Evolutionary conservation across 306 rosid species (phyloP), one percentile per base, ranked within the genome.

Genomic region (Fragaria iinumae): DNA sequence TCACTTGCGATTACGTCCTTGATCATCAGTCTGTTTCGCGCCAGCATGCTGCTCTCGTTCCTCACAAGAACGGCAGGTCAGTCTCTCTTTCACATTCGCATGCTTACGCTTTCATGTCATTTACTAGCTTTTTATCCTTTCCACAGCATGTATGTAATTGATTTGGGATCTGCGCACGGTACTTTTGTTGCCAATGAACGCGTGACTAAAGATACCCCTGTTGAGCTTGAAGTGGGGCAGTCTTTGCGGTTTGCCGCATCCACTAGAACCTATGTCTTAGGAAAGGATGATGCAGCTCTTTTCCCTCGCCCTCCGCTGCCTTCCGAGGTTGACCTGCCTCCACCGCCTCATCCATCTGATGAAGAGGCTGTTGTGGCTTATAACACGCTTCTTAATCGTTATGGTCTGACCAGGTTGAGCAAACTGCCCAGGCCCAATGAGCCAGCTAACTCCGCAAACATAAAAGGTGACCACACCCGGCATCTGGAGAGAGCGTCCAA

Each of bases 171-270:
- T 82, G 97, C 93, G 2, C 99, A 95, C 81, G 99, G 99, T 65
- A 95, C 99, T 80, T 95, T 92, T 85, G 99, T 92, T 82, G 99
- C 99, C 76, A 95, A 95, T 55, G 99, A 95, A 83, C 88, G 97
- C n/a, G 84, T 92, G 80, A 86, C 93, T 48, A 95, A 95, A 84
- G 97, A 95, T 78, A 89, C 89, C 21, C 97, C 99, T 0, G 91
- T 92, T 72, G 97, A 95, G 88, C 90, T 95, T 80, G 97, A 95
- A 86, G 92, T 84, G 32, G 99, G 97, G 69, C 99, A 95, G 75
- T 95, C 99, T 73, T 80, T 95, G 86, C 87, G 97, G 69, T 95
- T 95, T 86, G 97, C 99, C 70, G 99, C 99, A 77, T 95, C 99
- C 6, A 92, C 99, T 38, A 89, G 99, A 83, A 55, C 44, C 36